A percentile compares a stretch with the other conserved stretches of the same genome.
These are phyloP conservation scores for Macrotyloma uniflorum DNA, from an alignment of 306 rosid genomes.

Conservation along the genomic window DNA sequence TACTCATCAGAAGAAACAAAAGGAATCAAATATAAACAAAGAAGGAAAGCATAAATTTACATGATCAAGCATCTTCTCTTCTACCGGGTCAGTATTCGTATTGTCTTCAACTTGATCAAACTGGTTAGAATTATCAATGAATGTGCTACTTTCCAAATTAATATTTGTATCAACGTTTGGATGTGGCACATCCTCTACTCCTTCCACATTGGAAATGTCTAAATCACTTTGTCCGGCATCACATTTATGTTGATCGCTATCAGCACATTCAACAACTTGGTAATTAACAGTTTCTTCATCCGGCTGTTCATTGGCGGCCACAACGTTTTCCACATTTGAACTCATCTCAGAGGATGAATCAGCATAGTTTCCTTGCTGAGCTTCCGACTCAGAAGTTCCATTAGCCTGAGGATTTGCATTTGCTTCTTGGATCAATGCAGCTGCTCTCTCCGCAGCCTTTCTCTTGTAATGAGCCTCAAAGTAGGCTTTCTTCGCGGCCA, in stretches of 20 bases:
- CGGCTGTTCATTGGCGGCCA: conserved; percentile 38
- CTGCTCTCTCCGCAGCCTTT: conserved; percentile 75
- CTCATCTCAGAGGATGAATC: conserved; percentile 9
- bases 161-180: conserved; percentile 27
- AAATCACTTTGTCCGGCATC: conserved; percentile 40
- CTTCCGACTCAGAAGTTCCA: conserved; percentile 33
- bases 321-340: conserved; percentile 24
- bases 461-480: conserved; percentile 93
- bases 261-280: conserved; percentile 34
- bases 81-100: conserved; percentile 30
- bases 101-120: conserved; percentile 43
- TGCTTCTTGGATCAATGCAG: conserved; percentile 53
- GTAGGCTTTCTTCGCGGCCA: conserved; percentile 87
- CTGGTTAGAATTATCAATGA: conserved; percentile 37
- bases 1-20: conserved; percentile 14
- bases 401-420: conserved; percentile 28
- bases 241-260: conserved; percentile 29
- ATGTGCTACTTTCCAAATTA: conserved; percentile 30
- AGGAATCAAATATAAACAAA: conserved; percentile 25
- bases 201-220: conserved; percentile 41
- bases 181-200: conserved; percentile 35
- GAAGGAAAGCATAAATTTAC: conserved; percentile 40
- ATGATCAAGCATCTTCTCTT: conserved; percentile 38
- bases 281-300: conserved; percentile 23
- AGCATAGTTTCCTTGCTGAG: conserved; percentile 20